Evolutionary conservation across 2,329 filamentous ascomycete species (phyloP), one percentile per base, ranked within the genome.

Genomic region (Fusarium nodosum): DNA sequence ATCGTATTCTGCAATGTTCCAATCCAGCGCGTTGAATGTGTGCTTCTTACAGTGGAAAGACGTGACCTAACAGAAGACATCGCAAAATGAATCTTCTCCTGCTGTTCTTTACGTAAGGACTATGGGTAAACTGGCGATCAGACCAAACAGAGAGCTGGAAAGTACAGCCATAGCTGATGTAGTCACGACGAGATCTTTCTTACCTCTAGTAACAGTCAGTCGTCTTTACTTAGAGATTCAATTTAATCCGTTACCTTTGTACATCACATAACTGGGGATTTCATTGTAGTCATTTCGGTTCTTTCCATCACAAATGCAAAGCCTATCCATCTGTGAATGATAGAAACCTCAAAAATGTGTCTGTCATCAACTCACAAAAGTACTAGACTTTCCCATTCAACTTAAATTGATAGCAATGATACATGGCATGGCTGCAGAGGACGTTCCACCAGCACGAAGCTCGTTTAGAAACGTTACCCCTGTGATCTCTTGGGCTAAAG

Each of bases 61-160:
- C 18, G 93, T 91, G 1, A 95, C 90, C 74, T 93, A 85, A 76
- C 90, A 92, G 85, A 95, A 95, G 80, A 94, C 93, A 63, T 93
- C 84, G 77, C 94, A 95, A 20, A 82, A 82, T 65, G 84, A 84
- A 75, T 93, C 82, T 42, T 92, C 92, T 4, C 88, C 79, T 1
- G 82, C 74, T 0, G 8, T 7, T 15, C 56, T 65, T 67, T 48
- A 73, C 70, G 62, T 57, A 1, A 73, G 52, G 3, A 65, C 68
- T 26, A 73, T 72, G 1, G 70, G 69, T 7, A 69, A 48, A n/a
- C 70, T 72, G 30, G 70, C 69, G n/a, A 53, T 24, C 2, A 72
- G 18, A 3, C 71, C 70, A 5, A 73, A 68, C 2, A 72, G 6
- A 3, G 72, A 56, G 24, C 60, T 90, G 3, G 90, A 87, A 34